phyloP scores from a whole-genome alignment of 2,329 filamentous ascomycete genomes.

The Akanthomyces uredinophilus region DNA sequence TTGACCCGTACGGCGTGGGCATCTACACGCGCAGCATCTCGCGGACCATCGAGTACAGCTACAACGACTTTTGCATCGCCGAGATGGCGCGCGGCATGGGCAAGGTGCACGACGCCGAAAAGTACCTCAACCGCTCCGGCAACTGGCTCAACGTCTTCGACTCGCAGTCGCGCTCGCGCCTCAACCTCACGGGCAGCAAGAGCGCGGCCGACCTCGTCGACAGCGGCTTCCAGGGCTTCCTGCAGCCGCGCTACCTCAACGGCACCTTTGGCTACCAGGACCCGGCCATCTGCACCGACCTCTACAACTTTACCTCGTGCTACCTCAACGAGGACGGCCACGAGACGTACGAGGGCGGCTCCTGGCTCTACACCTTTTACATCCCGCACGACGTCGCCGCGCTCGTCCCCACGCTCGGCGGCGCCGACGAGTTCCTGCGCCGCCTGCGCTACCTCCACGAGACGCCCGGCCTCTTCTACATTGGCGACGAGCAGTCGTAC shows the following conservation, averaged over 20 bases:
- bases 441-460: conserved; percentile 62
- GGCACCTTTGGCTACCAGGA: conserved; percentile 64
- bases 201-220: conserved; percentile 21
- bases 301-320: conserved; percentile 41
- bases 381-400: conserved; percentile 42
- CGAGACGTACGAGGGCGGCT: conserved; percentile 62
- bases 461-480: conserved; percentile 57
- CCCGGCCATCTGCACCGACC: conserved; percentile 37
- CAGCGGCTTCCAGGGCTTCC: conserved; percentile 60
- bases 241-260: conserved; percentile 63
- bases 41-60: conserved; percentile 73
- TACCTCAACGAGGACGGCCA: conserved; percentile 24
- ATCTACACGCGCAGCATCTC: conserved; percentile 65
- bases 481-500: conserved; percentile 58
- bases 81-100: conserved; percentile 56
- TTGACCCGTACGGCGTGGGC: conserved; percentile 58
- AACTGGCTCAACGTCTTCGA: conserved; percentile 69
- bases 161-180: conserved; percentile 23
- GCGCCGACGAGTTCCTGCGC: conserved; percentile 48
- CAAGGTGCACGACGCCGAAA: conserved; percentile 45
- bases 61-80: conserved; percentile 70
- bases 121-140: conserved; percentile 55
- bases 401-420: conserved; percentile 53
- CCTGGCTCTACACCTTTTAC: conserved; percentile 68
- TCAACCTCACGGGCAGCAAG: conserved; percentile 36